Base-by-base conservation (phyloP, 2,329 filamentous ascomycete genomes). In the Tolypocladium amazonense region DNA sequence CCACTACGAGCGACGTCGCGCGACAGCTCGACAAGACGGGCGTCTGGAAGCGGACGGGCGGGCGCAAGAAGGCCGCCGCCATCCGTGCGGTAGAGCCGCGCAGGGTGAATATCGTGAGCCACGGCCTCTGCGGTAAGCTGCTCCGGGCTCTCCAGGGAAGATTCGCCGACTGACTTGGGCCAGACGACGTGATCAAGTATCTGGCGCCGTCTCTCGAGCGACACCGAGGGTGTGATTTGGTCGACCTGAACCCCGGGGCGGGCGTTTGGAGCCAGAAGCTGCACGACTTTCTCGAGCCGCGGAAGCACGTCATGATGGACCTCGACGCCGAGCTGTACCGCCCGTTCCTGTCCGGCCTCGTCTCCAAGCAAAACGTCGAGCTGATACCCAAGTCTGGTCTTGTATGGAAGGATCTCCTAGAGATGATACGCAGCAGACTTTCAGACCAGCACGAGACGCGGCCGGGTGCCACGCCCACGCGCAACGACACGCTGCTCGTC, bases 261-360 rank as follows among this genome's bases (percentile, higher is more conserved):
- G 90, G 92, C 11, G 58, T 96, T 2, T 94, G 88, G 84, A 96
- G 92, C 39, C 77, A 78, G 35, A 89, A 88, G 67, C 77, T 97
- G 0, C 86, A 96, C 69, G 79, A 90, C 0, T 76, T 82, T 54
- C 78, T 99, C 9, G 76, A 90, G 67, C 93, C 93, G 5, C 86
- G 91, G 60, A 86, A 84, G 6, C 94, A 99, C 75, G 76, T 97
- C 53, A 78, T 99, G 50, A 80, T 97, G 73, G 92, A 97, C 68
- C 85, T 87, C 3, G 82, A 89, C 39, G 71, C 74, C 2, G 73
- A 77, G 0, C 67, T 81, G 4, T 93, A 89, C 70, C 63, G 74
- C 1, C 76, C 82, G 0, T 84, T 87, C 62, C 82, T 96, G 30
- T 67, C 81, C 23, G 77, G 82, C 0, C 76, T 92, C 1, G 70